Base-by-base conservation (phyloP, 805 yeast genomes). In the Saturnispora halmiae region DNA sequence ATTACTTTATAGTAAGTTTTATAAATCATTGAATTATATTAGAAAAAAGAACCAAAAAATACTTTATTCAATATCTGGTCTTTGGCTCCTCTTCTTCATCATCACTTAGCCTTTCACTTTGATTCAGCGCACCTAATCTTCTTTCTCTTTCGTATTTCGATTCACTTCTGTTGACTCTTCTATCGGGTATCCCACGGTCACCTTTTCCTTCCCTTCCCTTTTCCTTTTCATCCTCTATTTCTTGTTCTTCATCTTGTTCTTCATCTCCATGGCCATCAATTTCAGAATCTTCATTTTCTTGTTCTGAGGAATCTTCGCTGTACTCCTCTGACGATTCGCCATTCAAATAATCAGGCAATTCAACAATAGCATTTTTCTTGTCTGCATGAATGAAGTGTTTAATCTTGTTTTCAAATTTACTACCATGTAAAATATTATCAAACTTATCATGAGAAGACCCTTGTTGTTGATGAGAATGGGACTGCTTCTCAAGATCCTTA, bases 11-110 rank as follows among this genome's bases (percentile, higher is more conserved):
- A n/a, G n/a, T n/a, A n/a, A n/a, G n/a, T n/a, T 22, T 22, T 22
- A 22, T 7, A 7, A 22, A 22, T 7, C 26, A 7, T 7, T 10
- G 13, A 27, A 13, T 13, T 11, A 27, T 27, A 27, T 13, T 27
- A 27, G 13, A 9, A 27, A 13, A 5, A 27, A 27, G 14, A 27
- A 27, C 7, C 9, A 7, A 31, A 15, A 31, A 15, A 14, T 13
- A 6, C 7, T 9, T 15, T 8, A 9, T 9, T 33, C 33, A 46
- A 27, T 42, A 41, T 24, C 16, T 38, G 8, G 40, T 48, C 58
- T 21, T 34, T 13, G 43, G 44, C 6, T 56, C 47, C 4, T 59
- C 61, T 36, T 64, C 69, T 45, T 65, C 67, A 34, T 65, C 65
- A 33, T 57, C 62, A 41, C 59, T 58, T 31, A 60, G 62, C 36